Conservation (phyloP, 139 green algal species). For the Chlorella sp. region DNA sequence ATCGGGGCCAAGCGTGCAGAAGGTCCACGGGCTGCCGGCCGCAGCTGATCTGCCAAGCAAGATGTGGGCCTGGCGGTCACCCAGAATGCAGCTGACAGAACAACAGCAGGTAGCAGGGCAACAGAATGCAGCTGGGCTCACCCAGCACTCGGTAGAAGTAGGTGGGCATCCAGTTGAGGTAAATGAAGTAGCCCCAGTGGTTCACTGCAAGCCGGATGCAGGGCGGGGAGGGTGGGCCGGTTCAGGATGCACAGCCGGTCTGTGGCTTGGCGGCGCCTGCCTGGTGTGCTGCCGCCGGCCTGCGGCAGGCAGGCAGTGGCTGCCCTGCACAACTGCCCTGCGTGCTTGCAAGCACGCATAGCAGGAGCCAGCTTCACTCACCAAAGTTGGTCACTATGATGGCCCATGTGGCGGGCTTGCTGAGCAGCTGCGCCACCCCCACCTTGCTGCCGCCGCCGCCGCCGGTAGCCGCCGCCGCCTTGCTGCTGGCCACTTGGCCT, state of each 20-base stretch:
- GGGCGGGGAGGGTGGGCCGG: neutral
- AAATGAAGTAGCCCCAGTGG: slow-evolving; percentile 94
- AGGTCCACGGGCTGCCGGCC: too few relatives aligned
- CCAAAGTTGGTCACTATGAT: slow-evolving; percentile 88
- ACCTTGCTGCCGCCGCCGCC: slow-evolving; percentile 18
- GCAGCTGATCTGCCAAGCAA: too few relatives aligned
- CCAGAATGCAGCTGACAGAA: neutral
- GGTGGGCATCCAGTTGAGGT: slow-evolving; percentile 94
- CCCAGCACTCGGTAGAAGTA: slow-evolving; percentile 82
- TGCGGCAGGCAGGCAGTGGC: too few relatives aligned
- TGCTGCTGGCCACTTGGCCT: neutral
- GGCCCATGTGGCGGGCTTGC: slow-evolving; percentile 72
- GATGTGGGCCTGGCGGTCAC: neutral
- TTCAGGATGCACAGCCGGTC: neutral
- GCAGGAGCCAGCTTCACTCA: neutral
- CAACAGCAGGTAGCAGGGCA: neutral
- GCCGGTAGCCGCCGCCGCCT: neutral
- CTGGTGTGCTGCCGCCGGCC: too few relatives aligned
- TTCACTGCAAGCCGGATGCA: slow-evolving; percentile 47
- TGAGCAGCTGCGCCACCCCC: slow-evolving; percentile 54
- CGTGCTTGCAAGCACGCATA: neutral
- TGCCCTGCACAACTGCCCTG: neutral
- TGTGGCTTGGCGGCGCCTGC: too few relatives aligned
- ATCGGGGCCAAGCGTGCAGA: too few relatives aligned
- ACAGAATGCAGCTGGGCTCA: neutral